Base-by-base conservation (phyloP, 2,329 filamentous ascomycete genomes). In the Dothideomycetes sp. region DNA sequence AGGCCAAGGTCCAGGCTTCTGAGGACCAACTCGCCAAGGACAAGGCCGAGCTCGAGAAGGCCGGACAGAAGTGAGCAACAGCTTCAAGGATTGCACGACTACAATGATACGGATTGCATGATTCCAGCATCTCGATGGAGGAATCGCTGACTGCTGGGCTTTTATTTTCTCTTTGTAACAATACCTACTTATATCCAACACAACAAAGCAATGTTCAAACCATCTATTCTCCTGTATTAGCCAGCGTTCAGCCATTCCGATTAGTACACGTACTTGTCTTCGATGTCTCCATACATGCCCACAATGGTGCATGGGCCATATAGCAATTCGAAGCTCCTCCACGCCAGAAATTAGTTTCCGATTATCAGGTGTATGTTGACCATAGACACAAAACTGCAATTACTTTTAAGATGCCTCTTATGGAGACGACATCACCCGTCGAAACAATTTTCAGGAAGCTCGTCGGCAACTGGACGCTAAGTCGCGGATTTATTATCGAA, bases 1-100 rank as follows among this genome's bases (percentile, higher is more conserved):
- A 52, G 51, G 49, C 53, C 48, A 60, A 59, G 57, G 59, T 61
- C 48, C 51, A 53, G 34, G 49, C 53, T 31, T 30, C 39, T 6
- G 53, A 56, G 44, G 49, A 46, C 7, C 35, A 51, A 32, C 42
- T 57, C 9, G 53, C 49, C 10, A 53, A 58, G 49, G 51, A 58
- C 45, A 49, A 49, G 45, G 47, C 53, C 49, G 52, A 54, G 33
- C 45, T 48, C 15, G 51, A 53, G 29, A 49, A 54, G 19, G 5
- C 47, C 30, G 15, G 32, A 16, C 42, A 50, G 37, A 51, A 53
- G 48, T 40, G 27, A 40, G 33, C 31, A 48, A n/a, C n/a, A n/a
- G n/a, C n/a, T n/a, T n/a, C 35, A 25, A 40, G 29, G 37, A 13
- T 5, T 33, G n/a, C 20, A 33, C 9, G 17, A 33, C 19, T 17